Percentiles rank a stretch among this genome's conserved stretches.
These are phyloP conservation scores for Podospora pseudoanserina DNA, from an alignment of 495 filamentous ascomycete genomes.

Conservation along the genomic window DNA sequence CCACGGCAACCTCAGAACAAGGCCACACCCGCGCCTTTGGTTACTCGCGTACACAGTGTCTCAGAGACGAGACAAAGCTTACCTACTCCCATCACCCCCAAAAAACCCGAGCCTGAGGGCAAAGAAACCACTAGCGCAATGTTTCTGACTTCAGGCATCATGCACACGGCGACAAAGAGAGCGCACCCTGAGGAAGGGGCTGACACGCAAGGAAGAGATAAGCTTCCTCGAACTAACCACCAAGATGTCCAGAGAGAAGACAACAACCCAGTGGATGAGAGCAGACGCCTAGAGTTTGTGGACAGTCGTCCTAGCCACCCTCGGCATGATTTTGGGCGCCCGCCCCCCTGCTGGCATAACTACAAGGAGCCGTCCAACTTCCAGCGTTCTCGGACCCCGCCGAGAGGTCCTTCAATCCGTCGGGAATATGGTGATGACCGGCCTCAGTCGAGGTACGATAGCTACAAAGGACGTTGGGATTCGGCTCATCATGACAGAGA, in stretches of 20 bases:
- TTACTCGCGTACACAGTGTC: not conserved
- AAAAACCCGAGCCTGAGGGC: not conserved
- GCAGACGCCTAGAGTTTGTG: not conserved
- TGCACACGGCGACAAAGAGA: not conserved
- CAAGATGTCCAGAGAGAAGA: not conserved
- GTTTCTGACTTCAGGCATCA: not conserved
- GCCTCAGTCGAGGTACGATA: not conserved
- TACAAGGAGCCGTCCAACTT: not conserved
- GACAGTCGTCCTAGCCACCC: not conserved
- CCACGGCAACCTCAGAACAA: slow-evolving; percentile 11
- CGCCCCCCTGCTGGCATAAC: not conserved
- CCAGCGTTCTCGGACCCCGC: not conserved
- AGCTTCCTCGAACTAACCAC: not conserved
- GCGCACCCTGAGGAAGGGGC: not conserved
- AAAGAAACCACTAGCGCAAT: not conserved
- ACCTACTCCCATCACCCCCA: slow-evolving; percentile 17
- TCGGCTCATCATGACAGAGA: not conserved
- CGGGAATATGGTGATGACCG: not conserved
- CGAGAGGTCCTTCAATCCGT: not conserved
- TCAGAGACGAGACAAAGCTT: not conserved
- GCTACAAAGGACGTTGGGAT: not conserved
- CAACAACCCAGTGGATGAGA: not conserved
- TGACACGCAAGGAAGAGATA: not conserved
- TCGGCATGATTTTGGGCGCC: not conserved
- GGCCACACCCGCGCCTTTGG: not conserved